Evolutionary conservation across 805 yeast species (phyloP).

Genomic region (Metschnikowia kunwiensis): DNA sequence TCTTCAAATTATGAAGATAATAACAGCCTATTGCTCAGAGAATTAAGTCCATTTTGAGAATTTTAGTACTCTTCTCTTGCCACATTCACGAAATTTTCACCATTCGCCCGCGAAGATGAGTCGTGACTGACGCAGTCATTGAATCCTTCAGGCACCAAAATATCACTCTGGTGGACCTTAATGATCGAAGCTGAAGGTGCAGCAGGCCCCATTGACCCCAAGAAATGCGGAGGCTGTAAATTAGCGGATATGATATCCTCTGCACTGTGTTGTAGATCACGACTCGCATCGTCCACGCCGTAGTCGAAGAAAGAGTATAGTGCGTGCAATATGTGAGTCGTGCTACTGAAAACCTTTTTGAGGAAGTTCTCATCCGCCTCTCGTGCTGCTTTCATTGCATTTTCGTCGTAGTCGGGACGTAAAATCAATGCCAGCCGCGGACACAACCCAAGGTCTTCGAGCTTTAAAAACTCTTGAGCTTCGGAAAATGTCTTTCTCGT

Average conservation of each 20-base stretch:
- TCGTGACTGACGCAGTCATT: neutral
- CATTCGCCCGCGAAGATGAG: constrained; percentile 9
- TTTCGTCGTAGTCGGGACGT: constrained; percentile 51
- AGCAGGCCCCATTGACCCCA: constrained; percentile 5
- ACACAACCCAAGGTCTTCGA: constrained; percentile 54
- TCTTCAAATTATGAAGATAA: too few relatives aligned
- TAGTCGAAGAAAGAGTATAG: constrained; percentile 42
- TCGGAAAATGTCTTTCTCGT: constrained; percentile 49
- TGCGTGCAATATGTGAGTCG: constrained; percentile 22
- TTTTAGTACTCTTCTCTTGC: constrained; percentile 5
- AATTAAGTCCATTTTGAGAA: too few relatives aligned
- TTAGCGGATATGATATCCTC: neutral
- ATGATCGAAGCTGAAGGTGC: constrained; percentile 9
- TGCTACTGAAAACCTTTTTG: constrained; percentile 1
- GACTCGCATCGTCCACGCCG: constrained; percentile 30
- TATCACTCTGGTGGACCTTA: neutral
- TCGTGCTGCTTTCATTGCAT: constrained; percentile 14
- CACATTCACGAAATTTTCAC: constrained; percentile 4
- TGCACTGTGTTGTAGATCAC: constrained; percentile 10
- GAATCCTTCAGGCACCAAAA: neutral
- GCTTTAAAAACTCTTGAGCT: constrained; percentile 52
- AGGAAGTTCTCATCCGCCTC: constrained; percentile 7
- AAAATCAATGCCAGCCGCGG: constrained; percentile 75
- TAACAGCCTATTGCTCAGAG: too few relatives aligned
- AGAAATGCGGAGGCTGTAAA: constrained; percentile 7